Conservation (phyloP, 2,329 filamentous ascomycete species). For the Cladosporium sp. region DNA sequence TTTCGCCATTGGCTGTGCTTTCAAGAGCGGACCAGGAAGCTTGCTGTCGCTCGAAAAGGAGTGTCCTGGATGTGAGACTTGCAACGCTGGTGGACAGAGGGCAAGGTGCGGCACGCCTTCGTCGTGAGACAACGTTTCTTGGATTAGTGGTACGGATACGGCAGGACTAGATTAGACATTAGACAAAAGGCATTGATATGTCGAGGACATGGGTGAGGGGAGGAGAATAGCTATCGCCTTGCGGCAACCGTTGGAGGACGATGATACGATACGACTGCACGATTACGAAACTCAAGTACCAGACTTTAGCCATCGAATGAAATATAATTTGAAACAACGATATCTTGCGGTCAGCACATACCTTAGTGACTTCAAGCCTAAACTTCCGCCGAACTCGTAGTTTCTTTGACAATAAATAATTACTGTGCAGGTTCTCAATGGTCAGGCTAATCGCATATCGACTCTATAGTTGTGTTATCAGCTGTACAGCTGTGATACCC, state of each 20-base stretch:
- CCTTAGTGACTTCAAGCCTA: too few relatives aligned
- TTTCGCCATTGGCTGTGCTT: conserved; percentile 50
- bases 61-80: background rate
- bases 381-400: too few relatives aligned
- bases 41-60: conserved; percentile 31
- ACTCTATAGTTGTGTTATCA: too few relatives aligned
- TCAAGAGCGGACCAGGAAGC: conserved; percentile 47
- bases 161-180: background rate
- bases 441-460: too few relatives aligned
- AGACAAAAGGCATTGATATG: background rate
- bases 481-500: too few relatives aligned
- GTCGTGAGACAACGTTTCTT: background rate
- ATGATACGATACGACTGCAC: background rate
- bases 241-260: background rate
- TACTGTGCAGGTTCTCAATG: too few relatives aligned
- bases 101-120: background rate
- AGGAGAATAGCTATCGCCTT: background rate
- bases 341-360: too few relatives aligned
- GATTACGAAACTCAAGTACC: background rate
- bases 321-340: background rate
- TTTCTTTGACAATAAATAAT: too few relatives aligned
- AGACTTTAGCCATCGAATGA: background rate
- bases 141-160: background rate
- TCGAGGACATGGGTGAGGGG: background rate
- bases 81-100: background rate